phyloP scores from a whole-genome alignment of 108 stramenopile genomes.

The Pelagomonas calceolata region DNA sequence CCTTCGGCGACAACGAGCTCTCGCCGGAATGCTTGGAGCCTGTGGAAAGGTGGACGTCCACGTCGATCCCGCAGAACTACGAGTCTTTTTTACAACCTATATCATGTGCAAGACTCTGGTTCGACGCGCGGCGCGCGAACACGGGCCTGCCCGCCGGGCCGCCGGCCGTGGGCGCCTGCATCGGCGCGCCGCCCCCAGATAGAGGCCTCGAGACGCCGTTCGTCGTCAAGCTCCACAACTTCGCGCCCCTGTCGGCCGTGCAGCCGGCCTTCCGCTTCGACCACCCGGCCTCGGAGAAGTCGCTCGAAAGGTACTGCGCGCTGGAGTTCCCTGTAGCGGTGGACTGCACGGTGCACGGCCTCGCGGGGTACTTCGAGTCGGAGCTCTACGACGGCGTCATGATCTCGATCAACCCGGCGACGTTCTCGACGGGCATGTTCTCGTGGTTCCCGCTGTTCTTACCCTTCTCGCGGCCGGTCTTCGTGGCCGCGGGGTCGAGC shows the following conservation, averaged over 20 bases:
- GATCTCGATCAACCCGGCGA: conserved; percentile 76
- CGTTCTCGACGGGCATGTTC: conserved; percentile 87
- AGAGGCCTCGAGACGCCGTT: conserved; percentile 84
- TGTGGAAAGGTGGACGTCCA: conserved; percentile 45
- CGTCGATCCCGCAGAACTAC: conserved; percentile 51
- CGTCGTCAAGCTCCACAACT: conserved; percentile 88
- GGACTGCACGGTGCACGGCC: conserved; percentile 59
- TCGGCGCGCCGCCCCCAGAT: neutral
- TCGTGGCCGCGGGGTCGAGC: conserved; percentile 46
- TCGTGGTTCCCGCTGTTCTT: conserved; percentile 93
- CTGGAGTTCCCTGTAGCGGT: conserved; percentile 5
- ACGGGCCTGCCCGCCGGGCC: conserved; percentile 28
- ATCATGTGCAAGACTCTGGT: conserved; percentile 69
- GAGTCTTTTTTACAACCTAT: conserved; percentile 81
- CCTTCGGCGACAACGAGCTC: conserved; percentile 95
- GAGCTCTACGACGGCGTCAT: conserved; percentile 57
- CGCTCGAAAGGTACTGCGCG: conserved; percentile 32
- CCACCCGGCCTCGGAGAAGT: conserved; percentile 51
- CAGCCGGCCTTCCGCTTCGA: conserved; percentile 69
- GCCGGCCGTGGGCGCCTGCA: conserved; percentile 12
- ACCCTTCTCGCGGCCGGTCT: conserved; percentile 69
- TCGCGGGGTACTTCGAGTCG: conserved; percentile 84
- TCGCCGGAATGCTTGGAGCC: conserved; percentile 96
- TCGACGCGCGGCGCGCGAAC: conserved; percentile 59
- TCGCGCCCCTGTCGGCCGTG: conserved; percentile 65